Base-by-base conservation (phyloP, 1,284 basidiomycete genomes). In the Cutaneotrichosporon spelunceum region DNA sequence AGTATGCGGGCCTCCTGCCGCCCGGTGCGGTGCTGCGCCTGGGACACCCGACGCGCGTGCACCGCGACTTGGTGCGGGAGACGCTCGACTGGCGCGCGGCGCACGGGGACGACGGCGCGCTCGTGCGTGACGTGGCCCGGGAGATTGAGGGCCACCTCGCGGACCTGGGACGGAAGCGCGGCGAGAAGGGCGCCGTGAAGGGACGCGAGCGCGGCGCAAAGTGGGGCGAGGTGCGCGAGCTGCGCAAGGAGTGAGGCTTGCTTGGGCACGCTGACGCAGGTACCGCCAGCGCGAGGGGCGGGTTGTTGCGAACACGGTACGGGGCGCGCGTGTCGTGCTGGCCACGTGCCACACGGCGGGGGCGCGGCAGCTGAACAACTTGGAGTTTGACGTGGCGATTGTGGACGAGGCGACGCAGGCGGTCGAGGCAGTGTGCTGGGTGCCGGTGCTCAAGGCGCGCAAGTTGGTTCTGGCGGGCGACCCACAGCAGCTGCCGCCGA, bases 341-440 rank as follows among this genome's bases (percentile, higher is more conserved):
- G 88, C 93, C 0, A 98, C 95, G 1, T 97, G 93, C 67, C 94
- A 98, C 79, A 89, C 90, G 4, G 85, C 92, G 2, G 93, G 93
- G 1, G 86, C 89, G 4, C 80, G 87, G 33, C 91, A 92, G 68
- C 79, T 95, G 10, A 84, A 84, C 44, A 86, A 88, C 63, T 83
- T 88, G 63, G 77, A 82, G 3, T 99, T 97, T 70, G 95, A 98
- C 74, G 87, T 93, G 0, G 87, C 93, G 9, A 89, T 98, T 47
- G 92, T 99, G 45, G 95, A 98, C 69, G 95, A 98, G 79, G 92
- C 93, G 0, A 97, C 94, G 0, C 95, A 98, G 77, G 94, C 93
- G 3, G 76, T 96, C n/a, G 94, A 98, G 79, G 90, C 93, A 9
- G 90, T 93, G 3, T 97, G 94, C 78, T 97, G 95, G 93, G 87